Conservation (phyloP, 192 early-diverging fungal species). For the Coemansia erecta region DNA sequence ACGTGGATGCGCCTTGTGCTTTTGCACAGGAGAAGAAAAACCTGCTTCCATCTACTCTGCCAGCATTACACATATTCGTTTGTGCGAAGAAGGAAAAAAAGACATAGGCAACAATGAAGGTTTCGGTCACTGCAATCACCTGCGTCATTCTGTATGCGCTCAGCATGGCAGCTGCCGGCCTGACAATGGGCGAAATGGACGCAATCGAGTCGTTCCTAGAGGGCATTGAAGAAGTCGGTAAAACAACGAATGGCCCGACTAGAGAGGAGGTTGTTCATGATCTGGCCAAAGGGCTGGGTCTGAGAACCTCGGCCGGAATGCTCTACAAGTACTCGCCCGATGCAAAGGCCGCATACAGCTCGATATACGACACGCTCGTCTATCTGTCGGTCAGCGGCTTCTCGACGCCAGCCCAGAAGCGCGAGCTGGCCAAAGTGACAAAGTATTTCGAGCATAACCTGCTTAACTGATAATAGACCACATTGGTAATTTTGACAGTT, state of each 20-base stretch:
- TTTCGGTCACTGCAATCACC: background rate
- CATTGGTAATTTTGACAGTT: background rate
- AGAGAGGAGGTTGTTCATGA: slow-evolving; percentile 43
- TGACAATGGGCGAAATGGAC: slow-evolving; percentile 23
- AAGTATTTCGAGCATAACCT: slow-evolving; percentile 38
- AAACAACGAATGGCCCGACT: slow-evolving; percentile 19
- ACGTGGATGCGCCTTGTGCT: too few relatives aligned
- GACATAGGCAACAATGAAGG: background rate
- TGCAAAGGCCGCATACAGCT: slow-evolving; percentile 27
- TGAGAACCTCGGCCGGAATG: slow-evolving; percentile 31
- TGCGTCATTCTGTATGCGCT: slow-evolving; percentile 6
- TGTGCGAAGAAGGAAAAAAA: background rate
- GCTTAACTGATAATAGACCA: slow-evolving; percentile 9
- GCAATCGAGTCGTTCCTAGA: slow-evolving; percentile 36
- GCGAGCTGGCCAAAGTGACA: slow-evolving; percentile 25
- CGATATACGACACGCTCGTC: slow-evolving; percentile 39
- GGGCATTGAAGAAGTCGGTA: slow-evolving; percentile 13
- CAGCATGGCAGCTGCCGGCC: slow-evolving; percentile 8
- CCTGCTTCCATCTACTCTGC: background rate
- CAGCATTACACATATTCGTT: background rate
- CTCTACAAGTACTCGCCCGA: slow-evolving; percentile 51
- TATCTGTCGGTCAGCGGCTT: slow-evolving; percentile 36
- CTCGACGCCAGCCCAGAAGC: slow-evolving; percentile 32
- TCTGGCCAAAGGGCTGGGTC: slow-evolving; percentile 27
- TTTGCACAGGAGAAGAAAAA: background rate